phyloP scores from a whole-genome alignment of 2,329 filamentous ascomycete species.

The Penicillium hordei region DNA sequence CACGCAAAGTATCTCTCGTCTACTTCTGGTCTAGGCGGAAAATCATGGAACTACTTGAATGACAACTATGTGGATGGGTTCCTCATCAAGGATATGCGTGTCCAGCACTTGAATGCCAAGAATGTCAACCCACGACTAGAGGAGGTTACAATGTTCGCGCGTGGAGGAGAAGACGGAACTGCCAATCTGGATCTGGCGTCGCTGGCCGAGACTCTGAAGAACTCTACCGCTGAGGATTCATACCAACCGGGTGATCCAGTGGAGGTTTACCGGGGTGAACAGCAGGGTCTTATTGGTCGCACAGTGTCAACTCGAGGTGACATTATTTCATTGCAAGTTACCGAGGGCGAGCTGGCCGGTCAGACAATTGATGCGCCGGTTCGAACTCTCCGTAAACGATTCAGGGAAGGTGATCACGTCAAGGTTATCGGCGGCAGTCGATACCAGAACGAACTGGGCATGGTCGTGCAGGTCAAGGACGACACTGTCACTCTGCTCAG shows the following conservation, averaged over 20 bases:
- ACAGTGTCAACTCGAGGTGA: conserved; percentile 84
- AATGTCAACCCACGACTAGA: conserved; percentile 92
- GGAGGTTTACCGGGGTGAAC: conserved; percentile 93
- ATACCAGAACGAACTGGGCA: conserved; percentile 92
- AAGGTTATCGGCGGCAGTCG: conserved; percentile 96
- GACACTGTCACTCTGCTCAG: conserved; percentile 91
- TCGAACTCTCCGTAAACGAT: conserved; percentile 88
- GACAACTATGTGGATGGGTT: conserved; percentile 94
- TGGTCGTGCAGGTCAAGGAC: conserved; percentile 90
- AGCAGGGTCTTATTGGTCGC: conserved; percentile 84
- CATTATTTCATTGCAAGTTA: conserved; percentile 85
- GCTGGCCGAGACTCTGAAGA: conserved; percentile 84
- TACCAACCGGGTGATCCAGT: conserved; percentile 95
- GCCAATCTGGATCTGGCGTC: conserved; percentile 92
- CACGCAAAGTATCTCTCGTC: conserved; percentile 64
- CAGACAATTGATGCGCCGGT: conserved; percentile 90
- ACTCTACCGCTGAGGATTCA: conserved; percentile 73
- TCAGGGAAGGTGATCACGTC: conserved; percentile 92
- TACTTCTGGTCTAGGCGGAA: conserved; percentile 56
- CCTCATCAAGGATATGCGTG: conserved; percentile 88
- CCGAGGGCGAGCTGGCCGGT: conserved; percentile 76
- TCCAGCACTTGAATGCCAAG: conserved; percentile 79
- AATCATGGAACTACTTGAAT: conserved; percentile 79
- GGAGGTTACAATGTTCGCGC: conserved; percentile 92
- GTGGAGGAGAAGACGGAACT: conserved; percentile 83